These are phyloP conservation scores for Papiliotrema fonsecae DNA, from an alignment of 1,284 basidiomycete species.

Conservation along the genomic window DNA sequence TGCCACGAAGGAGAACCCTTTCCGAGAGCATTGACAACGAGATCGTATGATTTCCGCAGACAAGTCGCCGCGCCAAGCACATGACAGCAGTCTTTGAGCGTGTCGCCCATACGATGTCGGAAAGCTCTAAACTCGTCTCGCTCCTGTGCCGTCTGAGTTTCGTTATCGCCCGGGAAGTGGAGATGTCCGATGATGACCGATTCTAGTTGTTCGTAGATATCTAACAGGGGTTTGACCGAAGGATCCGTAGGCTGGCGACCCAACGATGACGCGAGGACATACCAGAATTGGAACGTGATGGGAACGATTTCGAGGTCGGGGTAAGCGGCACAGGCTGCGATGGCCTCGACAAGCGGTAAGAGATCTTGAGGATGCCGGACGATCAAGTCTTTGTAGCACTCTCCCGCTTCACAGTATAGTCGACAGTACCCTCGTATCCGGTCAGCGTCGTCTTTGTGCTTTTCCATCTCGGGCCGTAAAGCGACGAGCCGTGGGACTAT, in stretches of 20 bases:
- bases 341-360: conserved; percentile 89
- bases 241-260: conserved; percentile 47
- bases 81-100: conserved; percentile 96
- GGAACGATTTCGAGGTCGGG: conserved; percentile 93
- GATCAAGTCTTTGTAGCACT: conserved; percentile 87
- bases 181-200: conserved; percentile 83
- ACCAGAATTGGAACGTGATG: conserved; percentile 99
- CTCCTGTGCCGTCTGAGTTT: conserved; percentile 73
- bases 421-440: conserved; percentile 85
- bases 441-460: conserved; percentile 69
- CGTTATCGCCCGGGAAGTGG: conserved; percentile 80
- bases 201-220: conserved; percentile 81
- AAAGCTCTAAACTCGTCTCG: conserved; percentile 91
- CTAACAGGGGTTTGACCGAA: conserved; percentile 54
- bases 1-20: conserved; percentile 68
- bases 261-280: conserved; percentile 77
- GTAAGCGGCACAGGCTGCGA: conserved; percentile 89
- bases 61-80: conserved; percentile 86
- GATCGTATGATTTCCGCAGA: conserved; percentile 71
- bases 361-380: conserved; percentile 84
- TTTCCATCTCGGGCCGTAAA: conserved; percentile 60
- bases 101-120: conserved; percentile 98
- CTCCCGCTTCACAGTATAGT: conserved; percentile 92
- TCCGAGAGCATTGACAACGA: conserved; percentile 67
- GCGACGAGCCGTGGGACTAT: conserved; percentile 78